These are phyloP conservation scores for Colletotrichum chlorophyti DNA, from an alignment of 2,329 filamentous ascomycete genomes.

Conservation along the genomic window DNA sequence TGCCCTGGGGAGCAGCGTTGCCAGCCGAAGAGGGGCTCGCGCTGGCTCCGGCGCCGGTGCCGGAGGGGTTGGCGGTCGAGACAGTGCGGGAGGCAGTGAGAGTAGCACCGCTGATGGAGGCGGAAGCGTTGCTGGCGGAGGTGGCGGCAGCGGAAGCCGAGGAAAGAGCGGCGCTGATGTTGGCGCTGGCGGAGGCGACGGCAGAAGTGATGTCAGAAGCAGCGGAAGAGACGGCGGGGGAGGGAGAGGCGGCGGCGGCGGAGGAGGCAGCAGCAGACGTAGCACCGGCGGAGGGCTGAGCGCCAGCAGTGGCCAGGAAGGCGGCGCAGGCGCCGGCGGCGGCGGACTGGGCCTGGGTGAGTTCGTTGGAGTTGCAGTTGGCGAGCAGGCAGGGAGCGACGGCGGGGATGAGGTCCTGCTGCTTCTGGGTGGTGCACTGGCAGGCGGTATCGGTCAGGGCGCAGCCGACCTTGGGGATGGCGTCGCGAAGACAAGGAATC, in stretches of 20 bases:
- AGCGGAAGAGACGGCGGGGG: not conserved
- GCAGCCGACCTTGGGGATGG: conserved; percentile 45
- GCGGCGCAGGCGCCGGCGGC: conserved; percentile 34
- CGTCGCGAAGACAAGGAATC: conserved; percentile 42
- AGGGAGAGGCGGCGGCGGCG: not conserved
- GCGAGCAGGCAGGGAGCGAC: conserved; percentile 41
- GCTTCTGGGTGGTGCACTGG: conserved; percentile 44
- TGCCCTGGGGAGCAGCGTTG: conserved; percentile 12
- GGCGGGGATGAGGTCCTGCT: conserved; percentile 37
- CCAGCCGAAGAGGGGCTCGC: not conserved
- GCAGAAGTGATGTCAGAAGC: conserved; percentile 24
- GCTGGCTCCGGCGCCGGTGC: conserved; percentile 10
- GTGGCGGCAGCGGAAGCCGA: conserved; percentile 27
- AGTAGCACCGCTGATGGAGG: not conserved
- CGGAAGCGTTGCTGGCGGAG: not conserved
- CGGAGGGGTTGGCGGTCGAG: not conserved
- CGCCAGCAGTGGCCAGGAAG: conserved; percentile 29
- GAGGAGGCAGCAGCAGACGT: not conserved
- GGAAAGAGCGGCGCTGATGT: conserved; percentile 33
- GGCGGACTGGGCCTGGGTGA: conserved; percentile 40
- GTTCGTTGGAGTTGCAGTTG: conserved; percentile 40
- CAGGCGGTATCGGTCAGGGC: conserved; percentile 43
- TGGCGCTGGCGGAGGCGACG: conserved; percentile 38
- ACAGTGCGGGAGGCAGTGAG: not conserved
- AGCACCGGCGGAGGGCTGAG: not conserved